A percentile compares a stretch with the other conserved stretches of the same genome.
Conservation (phyloP, 2,329 filamentous ascomycete species). For the Alternaria angustiovoidea region DNA sequence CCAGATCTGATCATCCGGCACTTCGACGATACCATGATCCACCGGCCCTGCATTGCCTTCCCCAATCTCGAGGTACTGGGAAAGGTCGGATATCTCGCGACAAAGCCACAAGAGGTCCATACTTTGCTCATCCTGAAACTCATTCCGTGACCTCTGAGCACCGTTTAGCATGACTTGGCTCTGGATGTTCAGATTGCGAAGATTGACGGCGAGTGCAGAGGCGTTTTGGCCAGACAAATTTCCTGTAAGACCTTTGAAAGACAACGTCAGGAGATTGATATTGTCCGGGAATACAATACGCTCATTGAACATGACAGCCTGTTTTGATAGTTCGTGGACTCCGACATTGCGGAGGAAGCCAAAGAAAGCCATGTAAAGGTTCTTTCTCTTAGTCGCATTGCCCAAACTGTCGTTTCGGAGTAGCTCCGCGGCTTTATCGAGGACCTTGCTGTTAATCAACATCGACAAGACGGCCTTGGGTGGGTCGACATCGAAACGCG, state of each 20-base stretch:
- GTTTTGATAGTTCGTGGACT: constrained; percentile 36
- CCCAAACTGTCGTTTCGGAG: constrained; percentile 53
- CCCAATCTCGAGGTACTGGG: constrained; percentile 20
- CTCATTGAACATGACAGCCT: constrained; percentile 42
- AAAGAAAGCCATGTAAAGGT: constrained; percentile 51
- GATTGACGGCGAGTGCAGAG: not conserved
- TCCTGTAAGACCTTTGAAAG: constrained; percentile 10
- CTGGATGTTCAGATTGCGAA: not conserved
- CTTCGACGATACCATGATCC: constrained; percentile 35
- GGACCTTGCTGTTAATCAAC: constrained; percentile 44
- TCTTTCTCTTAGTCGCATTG: constrained; percentile 40
- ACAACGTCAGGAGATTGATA: constrained; percentile 48
- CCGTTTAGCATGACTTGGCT: constrained; percentile 22
- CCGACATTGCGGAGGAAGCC: constrained; percentile 50
- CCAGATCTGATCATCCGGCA: constrained; percentile 39
- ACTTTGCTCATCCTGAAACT: constrained; percentile 33
- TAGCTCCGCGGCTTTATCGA: constrained; percentile 48
- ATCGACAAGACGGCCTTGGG: constrained; percentile 40
- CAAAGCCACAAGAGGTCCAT: constrained; percentile 43
- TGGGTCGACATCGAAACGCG: constrained; percentile 35
- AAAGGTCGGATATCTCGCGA: constrained; percentile 37
- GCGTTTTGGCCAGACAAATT: not conserved
- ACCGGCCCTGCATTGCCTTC: not conserved
- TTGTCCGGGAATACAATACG: constrained; percentile 42
- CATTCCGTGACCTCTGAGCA: constrained; percentile 12